Evolutionary conservation across 108 stramenopile species (phyloP).

Genomic region (Cyclotella sp.): DNA sequence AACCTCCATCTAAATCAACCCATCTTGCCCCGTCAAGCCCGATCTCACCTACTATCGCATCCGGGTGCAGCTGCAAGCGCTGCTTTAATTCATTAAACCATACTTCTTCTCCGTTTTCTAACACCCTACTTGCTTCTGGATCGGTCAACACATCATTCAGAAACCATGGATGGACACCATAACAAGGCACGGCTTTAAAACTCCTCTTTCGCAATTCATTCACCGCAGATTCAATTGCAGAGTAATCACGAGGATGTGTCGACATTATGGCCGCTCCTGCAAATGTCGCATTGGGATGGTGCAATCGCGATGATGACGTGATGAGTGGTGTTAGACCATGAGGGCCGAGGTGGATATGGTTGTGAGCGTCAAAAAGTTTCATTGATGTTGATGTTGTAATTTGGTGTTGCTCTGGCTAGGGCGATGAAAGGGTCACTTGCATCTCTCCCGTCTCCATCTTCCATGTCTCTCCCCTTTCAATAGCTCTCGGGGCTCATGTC

Average conservation of each 20-base stretch:
- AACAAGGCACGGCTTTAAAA: conserved; percentile 66
- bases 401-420: too few species aligned
- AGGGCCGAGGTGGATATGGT: conserved; percentile 82
- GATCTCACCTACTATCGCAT: conserved; percentile 84
- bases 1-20: conserved; percentile 25
- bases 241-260: conserved; percentile 86
- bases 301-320: conserved; percentile 9
- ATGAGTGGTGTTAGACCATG: conserved; percentile 35
- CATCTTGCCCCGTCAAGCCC: conserved; percentile 79
- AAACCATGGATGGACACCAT: conserved; percentile 91
- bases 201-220: neutral
- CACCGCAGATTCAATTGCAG: conserved; percentile 35
- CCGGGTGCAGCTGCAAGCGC: conserved; percentile 48
- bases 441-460: neutral
- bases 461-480: too few species aligned
- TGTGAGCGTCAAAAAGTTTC: conserved; percentile 83
- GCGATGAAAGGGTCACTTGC: too few species aligned
- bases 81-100: conserved; percentile 64
- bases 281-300: conserved; percentile 31
- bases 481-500: too few species aligned
- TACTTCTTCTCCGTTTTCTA: conserved; percentile 23
- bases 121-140: conserved; percentile 20
- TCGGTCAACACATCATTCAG: conserved; percentile 62
- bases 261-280: conserved; percentile 85
- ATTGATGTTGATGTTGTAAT: neutral